Evolutionary conservation across 306 rosid species (phyloP).

Genomic region (Sphenostylis stenocarpa): DNA sequence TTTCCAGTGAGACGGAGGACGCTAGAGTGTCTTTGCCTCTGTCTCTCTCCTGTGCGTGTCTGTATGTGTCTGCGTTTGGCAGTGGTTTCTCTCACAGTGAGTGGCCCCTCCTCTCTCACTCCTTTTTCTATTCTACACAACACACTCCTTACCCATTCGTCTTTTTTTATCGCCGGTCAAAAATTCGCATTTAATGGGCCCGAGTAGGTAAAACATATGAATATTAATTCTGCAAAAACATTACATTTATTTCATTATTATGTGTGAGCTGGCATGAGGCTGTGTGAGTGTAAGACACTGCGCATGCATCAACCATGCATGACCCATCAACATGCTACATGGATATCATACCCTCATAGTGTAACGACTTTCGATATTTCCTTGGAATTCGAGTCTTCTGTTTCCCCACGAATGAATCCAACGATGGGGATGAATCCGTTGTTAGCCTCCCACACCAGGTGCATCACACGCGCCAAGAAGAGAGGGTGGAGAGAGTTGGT

Average conservation of each 20-base stretch:
- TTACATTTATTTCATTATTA: background rate
- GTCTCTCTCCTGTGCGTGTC: slow-evolving; percentile 21
- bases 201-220: slow-evolving; percentile 38
- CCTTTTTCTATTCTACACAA: slow-evolving; percentile 9
- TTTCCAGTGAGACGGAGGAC: slow-evolving; percentile 30
- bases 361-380: background rate
- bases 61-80: background rate
- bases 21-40: slow-evolving; percentile 16
- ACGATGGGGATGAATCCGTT: background rate
- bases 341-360: background rate
- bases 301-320: background rate
- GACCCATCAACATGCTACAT: background rate
- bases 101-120: slow-evolving; percentile 27
- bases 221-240: background rate
- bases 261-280: slow-evolving; percentile 8
- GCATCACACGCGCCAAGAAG: background rate
- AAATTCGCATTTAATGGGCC: slow-evolving; percentile 29
- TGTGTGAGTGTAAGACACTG: background rate
- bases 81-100: slow-evolving; percentile 27
- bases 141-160: background rate
- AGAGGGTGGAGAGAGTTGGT: background rate
- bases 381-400: background rate
- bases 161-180: slow-evolving; percentile 45
- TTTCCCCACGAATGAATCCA: background rate
- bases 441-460: background rate